Conservation (phyloP, 2,329 filamentous ascomycete genomes). For the Coleophoma cylindrospora region DNA sequence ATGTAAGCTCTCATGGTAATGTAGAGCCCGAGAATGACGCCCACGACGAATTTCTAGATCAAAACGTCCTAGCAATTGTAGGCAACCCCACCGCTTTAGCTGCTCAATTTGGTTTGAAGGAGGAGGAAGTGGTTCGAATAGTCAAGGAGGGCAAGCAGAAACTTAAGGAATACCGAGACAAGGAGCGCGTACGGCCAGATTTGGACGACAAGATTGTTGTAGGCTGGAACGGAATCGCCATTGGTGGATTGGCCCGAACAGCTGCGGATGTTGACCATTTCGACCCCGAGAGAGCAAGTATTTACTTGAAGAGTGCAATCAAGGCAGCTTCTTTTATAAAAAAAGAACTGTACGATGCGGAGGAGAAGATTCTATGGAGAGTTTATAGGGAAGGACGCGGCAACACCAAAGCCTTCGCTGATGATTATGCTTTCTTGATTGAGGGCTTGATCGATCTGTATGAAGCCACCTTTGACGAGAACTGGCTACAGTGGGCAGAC, state of each 20-base stretch:
- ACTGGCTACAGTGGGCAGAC: slow-evolving; percentile 76
- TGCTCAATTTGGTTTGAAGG: slow-evolving; percentile 67
- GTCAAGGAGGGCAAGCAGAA: slow-evolving; percentile 63
- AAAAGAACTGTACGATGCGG: slow-evolving; percentile 64
- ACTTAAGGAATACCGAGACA: slow-evolving; percentile 66
- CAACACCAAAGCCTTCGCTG: slow-evolving; percentile 71
- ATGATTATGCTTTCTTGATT: slow-evolving; percentile 90
- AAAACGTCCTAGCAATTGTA: slow-evolving; percentile 78
- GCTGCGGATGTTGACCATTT: slow-evolving; percentile 61
- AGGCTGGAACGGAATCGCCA: slow-evolving; percentile 83
- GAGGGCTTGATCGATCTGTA: slow-evolving; percentile 81
- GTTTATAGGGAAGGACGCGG: slow-evolving; percentile 66
- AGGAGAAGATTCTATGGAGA: slow-evolving; percentile 61
- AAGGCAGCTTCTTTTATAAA: slow-evolving; percentile 69
- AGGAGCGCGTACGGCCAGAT: slow-evolving; percentile 68
- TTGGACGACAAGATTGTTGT: slow-evolving; percentile 86
- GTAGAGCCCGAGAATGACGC: slow-evolving; percentile 77
- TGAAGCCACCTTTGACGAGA: slow-evolving; percentile 72
- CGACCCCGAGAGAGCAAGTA: slow-evolving; percentile 49
- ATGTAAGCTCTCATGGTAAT: slow-evolving; percentile 79
- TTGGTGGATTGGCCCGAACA: slow-evolving; percentile 74
- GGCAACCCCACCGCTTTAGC: slow-evolving; percentile 65
- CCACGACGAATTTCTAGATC: slow-evolving; percentile 90
- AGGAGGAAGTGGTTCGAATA: slow-evolving; percentile 62
- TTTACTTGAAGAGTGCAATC: slow-evolving; percentile 62